Conservation (phyloP, 2,329 filamentous ascomycete species). For the Ophiosphaerella herpotricha region DNA sequence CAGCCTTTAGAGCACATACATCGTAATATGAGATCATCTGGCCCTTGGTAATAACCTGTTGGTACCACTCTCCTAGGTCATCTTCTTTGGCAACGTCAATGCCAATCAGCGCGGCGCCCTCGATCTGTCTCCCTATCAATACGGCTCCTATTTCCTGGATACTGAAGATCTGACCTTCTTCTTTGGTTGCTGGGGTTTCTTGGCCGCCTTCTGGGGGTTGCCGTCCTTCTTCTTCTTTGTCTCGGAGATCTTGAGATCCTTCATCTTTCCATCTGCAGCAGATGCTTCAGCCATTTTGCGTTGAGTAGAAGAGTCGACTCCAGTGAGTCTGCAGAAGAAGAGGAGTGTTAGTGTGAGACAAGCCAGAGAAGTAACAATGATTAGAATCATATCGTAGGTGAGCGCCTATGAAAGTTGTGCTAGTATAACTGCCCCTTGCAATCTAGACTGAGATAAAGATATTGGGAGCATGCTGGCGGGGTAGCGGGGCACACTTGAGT, state of each 20-base stretch:
- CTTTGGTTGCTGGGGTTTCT: constrained; percentile 55
- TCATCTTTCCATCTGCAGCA: constrained; percentile 51
- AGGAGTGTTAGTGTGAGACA: constrained; percentile 11
- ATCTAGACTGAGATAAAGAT: not conserved
- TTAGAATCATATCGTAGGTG: not conserved
- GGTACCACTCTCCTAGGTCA: constrained; percentile 94
- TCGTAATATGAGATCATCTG: constrained; percentile 99
- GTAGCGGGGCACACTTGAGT: constrained; percentile 35
- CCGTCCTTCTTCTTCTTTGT: constrained; percentile 45
- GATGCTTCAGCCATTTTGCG: constrained; percentile 39
- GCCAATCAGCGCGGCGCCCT: constrained; percentile 73
- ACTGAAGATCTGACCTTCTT: constrained; percentile 46
- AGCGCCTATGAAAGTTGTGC: not conserved
- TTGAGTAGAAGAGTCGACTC: not conserved
- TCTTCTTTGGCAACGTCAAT: constrained; percentile 84
- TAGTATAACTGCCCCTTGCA: not conserved
- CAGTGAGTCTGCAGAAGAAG: not conserved
- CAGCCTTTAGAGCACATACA: constrained; percentile 64
- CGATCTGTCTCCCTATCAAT: constrained; percentile 49
- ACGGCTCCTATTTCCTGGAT: not conserved
- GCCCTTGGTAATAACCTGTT: constrained; percentile 94
- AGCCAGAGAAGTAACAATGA: not conserved
- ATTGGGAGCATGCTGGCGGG: constrained; percentile 29
- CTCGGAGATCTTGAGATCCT: constrained; percentile 49
- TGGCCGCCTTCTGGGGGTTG: constrained; percentile 34